Conservation (phyloP, 2,329 filamentous ascomycete genomes). For the Pseudovirgaria hyperparasitica region DNA sequence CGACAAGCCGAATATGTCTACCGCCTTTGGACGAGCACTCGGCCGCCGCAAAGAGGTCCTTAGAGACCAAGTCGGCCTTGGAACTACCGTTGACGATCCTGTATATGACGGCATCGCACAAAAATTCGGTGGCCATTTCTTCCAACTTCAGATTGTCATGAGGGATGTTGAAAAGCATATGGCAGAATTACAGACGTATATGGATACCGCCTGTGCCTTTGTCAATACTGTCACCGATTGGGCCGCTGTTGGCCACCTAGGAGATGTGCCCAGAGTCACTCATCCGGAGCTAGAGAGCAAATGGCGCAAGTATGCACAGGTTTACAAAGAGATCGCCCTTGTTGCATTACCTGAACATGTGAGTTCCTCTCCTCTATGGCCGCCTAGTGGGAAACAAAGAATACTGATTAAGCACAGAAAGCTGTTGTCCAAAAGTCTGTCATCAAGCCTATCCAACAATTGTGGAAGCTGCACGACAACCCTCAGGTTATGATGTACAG, state of each 20-base stretch:
- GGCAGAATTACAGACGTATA: constrained; percentile 64
- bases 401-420: constrained; percentile 28
- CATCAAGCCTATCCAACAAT: constrained; percentile 67
- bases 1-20: constrained; percentile 10
- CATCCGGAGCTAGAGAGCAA: constrained; percentile 84
- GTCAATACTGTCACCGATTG: constrained; percentile 72
- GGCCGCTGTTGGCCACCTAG: constrained; percentile 55
- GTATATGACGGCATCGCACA: constrained; percentile 72
- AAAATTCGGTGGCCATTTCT: constrained; percentile 82
- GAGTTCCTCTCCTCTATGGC: constrained; percentile 24
- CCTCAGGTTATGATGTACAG: constrained; percentile 88
- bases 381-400: no score
- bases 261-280: constrained; percentile 14
- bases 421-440: constrained; percentile 64
- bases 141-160: constrained; percentile 82
- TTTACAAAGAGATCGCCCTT: constrained; percentile 73
- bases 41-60: constrained; percentile 80
- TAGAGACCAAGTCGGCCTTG: constrained; percentile 54
- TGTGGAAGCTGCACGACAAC: constrained; percentile 69
- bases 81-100: constrained; percentile 58
- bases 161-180: constrained; percentile 91
- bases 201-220: constrained; percentile 69
- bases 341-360: constrained; percentile 77
- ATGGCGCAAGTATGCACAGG: constrained; percentile 83
- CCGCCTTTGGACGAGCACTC: constrained; percentile 64